Percentiles rank a stretch among this genome's conserved stretches.
Evolutionary conservation across 495 filamentous ascomycete genomes (phyloP).

Genomic region (Aspergillus leporis): DNA sequence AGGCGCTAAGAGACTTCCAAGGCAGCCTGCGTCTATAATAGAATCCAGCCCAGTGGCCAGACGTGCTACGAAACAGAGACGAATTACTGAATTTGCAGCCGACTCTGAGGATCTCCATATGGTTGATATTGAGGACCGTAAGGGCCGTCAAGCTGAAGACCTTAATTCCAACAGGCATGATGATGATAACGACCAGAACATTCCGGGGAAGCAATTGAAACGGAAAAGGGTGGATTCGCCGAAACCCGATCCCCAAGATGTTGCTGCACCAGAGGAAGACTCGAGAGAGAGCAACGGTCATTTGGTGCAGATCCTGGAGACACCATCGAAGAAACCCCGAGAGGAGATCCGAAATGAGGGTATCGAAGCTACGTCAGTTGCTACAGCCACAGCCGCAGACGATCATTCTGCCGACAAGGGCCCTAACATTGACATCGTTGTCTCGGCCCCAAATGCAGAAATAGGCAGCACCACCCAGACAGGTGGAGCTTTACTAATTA

Average conservation of each 20-base stretch:
- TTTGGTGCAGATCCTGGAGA: background rate
- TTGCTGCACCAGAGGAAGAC: background rate
- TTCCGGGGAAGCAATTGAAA: slow-evolving; percentile 6
- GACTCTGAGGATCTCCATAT: background rate
- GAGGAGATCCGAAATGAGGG: background rate
- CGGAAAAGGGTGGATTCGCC: slow-evolving; percentile 16
- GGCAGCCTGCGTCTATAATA: background rate
- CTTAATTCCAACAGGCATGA: background rate
- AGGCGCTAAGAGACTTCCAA: slow-evolving; percentile 12
- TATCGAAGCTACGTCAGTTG: background rate
- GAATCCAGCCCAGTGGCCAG: background rate
- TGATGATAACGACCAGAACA: background rate
- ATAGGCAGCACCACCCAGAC: background rate
- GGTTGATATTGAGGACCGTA: background rate
- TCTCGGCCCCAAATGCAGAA: background rate
- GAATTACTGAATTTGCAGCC: background rate
- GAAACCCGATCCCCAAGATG: background rate
- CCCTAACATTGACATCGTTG: background rate
- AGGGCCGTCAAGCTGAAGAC: background rate
- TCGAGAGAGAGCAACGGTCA: background rate
- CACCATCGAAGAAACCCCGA: slow-evolving; percentile 8
- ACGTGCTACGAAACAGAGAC: slow-evolving; percentile 13
- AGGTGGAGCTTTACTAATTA: background rate
- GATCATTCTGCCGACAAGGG: background rate
- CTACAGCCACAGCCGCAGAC: background rate